Evolutionary conservation across 331 rosid species (phyloP).

Genomic region (Acacia concinna): DNA sequence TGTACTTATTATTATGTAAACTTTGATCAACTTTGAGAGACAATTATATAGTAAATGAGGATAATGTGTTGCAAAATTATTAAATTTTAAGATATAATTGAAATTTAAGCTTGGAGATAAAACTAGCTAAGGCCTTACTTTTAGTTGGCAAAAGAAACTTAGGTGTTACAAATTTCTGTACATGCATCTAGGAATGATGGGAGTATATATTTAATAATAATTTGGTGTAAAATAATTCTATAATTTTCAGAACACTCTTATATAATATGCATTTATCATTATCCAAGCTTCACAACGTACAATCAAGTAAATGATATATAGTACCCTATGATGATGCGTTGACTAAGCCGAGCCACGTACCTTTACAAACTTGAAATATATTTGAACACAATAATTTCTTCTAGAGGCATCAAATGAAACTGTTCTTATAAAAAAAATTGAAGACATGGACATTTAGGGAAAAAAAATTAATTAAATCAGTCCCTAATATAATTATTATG

Average conservation of each 20-base stretch:
- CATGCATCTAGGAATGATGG: too few species aligned
- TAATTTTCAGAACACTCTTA: not conserved
- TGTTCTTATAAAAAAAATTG: not conserved
- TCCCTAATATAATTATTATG: not conserved
- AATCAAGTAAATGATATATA: too few species aligned
- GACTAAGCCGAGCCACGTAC: constrained; percentile 19
- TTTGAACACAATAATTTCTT: not conserved
- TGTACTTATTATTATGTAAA: too few species aligned
- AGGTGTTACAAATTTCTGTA: too few species aligned
- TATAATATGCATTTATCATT: not conserved
- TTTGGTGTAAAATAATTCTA: not conserved
- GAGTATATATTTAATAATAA: too few species aligned
- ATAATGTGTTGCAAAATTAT: too few species aligned
- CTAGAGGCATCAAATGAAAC: not conserved
- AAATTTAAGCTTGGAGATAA: too few species aligned
- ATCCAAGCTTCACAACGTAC: not conserved
- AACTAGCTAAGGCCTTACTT: too few species aligned
- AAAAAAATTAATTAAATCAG: not conserved
- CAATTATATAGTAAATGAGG: too few species aligned
- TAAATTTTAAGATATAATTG: too few species aligned
- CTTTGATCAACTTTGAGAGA: too few species aligned
- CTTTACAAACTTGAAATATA: not conserved
- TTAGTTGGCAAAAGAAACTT: too few species aligned
- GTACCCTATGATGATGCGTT: not conserved
- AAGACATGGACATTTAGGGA: constrained; percentile 7